Percentiles rank a stretch among this genome's conserved stretches.
Conservation (phyloP, 768 basidiomycete species). For the Leccinum fibrillosum region DNA sequence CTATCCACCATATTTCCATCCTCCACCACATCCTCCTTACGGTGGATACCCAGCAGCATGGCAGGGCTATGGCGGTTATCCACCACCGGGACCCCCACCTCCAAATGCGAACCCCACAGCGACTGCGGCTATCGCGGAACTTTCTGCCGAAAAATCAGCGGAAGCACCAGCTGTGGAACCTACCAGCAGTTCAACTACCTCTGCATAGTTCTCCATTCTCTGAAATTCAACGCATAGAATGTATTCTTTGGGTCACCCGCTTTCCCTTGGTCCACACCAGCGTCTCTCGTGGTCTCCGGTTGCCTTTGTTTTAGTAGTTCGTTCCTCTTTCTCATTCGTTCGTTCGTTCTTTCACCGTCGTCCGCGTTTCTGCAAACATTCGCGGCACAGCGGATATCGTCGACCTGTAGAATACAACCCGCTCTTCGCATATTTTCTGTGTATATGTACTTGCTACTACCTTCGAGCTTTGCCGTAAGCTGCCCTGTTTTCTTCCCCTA, state of each 20-base stretch:
- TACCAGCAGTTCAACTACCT: constrained; percentile 12
- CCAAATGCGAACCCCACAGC: constrained; percentile 14
- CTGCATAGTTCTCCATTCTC: constrained; percentile 18
- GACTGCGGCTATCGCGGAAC: constrained; percentile 13
- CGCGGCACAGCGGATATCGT: constrained; percentile 14
- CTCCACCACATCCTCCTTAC: constrained; percentile 26
- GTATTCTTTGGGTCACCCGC: constrained; percentile 20
- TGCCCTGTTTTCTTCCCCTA: not conserved
- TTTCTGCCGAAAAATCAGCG: constrained; percentile 24
- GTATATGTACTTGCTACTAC: constrained; percentile 28
- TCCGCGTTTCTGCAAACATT: constrained; percentile 2
- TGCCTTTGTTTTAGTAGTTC: constrained; percentile 28
- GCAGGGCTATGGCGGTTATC: constrained; percentile 31
- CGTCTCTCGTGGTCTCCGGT: constrained; percentile 11
- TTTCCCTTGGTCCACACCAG: constrained; percentile 12
- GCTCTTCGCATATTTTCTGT: constrained; percentile 24
- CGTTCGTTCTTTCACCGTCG: constrained; percentile 10
- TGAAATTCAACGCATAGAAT: constrained; percentile 19
- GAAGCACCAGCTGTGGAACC: constrained; percentile 20
- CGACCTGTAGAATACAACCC: constrained; percentile 24
- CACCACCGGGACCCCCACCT: constrained; percentile 26
- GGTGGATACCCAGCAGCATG: constrained; percentile 29
- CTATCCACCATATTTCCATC: constrained; percentile 33
- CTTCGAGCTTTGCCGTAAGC: constrained; percentile 1
- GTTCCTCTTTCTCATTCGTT: not conserved